phyloP scores from a whole-genome alignment of 805 yeast genomes.

The Candida anglica region DNA sequence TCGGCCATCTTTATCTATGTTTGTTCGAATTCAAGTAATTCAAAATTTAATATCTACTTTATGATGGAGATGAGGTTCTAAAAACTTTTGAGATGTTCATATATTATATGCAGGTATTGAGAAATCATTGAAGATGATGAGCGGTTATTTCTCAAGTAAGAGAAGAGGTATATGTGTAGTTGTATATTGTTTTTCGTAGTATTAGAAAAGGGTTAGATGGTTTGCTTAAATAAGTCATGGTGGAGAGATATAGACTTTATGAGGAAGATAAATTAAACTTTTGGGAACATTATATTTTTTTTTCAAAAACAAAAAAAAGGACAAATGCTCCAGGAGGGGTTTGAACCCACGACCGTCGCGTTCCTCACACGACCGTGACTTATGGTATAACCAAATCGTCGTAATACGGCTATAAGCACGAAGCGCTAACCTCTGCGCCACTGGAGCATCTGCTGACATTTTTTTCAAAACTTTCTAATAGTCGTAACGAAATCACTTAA shows the following conservation, averaged over 20 bases:
- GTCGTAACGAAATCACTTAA: too few relatives aligned
- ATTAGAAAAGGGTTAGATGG: too few relatives aligned
- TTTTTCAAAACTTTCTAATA: too few relatives aligned
- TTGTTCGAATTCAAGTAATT: background rate
- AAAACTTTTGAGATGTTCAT: background rate
- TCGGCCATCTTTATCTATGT: conserved; percentile 32
- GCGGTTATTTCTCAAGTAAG: too few relatives aligned
- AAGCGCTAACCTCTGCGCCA: conserved; percentile 55
- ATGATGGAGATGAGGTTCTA: background rate
- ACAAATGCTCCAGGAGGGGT: conserved; percentile 51
- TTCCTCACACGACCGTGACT: conserved; percentile 53
- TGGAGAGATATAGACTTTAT: too few relatives aligned
- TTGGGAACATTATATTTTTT: too few relatives aligned
- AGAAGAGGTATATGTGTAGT: too few relatives aligned
- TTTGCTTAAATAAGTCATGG: too few relatives aligned
- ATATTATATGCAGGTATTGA: too few relatives aligned
- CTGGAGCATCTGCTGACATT: conserved; percentile 28
- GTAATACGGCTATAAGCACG: conserved; percentile 48
- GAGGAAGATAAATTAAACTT: too few relatives aligned
- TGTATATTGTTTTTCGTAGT: too few relatives aligned
- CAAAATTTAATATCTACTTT: background rate
- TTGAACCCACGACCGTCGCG: conserved; percentile 56
- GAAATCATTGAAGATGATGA: too few relatives aligned
- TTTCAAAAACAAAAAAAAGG: conserved; percentile 18
- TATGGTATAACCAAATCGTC: conserved; percentile 41